These are phyloP conservation scores for Fraxinus ornus DNA, from an alignment of 305 asterid genomes.

Conservation along the genomic window DNA sequence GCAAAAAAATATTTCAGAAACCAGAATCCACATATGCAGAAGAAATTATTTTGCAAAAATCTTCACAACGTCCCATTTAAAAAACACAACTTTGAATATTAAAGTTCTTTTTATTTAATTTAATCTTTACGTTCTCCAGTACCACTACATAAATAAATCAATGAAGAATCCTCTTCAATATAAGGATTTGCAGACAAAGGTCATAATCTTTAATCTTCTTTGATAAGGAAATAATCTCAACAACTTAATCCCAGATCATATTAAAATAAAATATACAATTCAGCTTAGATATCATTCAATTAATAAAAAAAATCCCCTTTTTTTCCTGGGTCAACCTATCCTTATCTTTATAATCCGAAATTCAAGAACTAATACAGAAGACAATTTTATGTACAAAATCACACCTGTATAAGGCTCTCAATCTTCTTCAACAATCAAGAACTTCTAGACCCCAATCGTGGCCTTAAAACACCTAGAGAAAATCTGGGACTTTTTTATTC, in stretches of 20 bases:
- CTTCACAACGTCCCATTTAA: not conserved
- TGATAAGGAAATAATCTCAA: constrained; percentile 19
- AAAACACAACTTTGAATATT: not conserved
- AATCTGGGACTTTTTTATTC: not conserved
- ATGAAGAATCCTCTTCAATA: not conserved
- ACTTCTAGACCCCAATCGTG: constrained; percentile 10
- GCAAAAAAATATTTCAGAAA: not conserved
- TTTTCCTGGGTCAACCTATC: not conserved
- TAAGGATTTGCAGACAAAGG: constrained; percentile 6
- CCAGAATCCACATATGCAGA: not conserved
- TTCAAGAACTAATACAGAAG: not conserved
- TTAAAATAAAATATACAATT: not conserved
- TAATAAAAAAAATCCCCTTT: not conserved
- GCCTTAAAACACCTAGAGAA: constrained; percentile 7
- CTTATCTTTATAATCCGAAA: not conserved
- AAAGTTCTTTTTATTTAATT: not conserved
- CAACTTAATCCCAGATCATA: constrained; percentile 1
- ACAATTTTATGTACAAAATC: not conserved
- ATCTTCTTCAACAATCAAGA: constrained; percentile 25
- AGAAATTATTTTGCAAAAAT: not conserved
- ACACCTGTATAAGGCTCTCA: constrained; percentile 30
- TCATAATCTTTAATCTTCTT: not conserved
- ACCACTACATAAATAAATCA: not conserved
- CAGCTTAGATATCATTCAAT: not conserved
- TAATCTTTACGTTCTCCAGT: not conserved